These are phyloP conservation scores for Penicillium canescens DNA, from an alignment of 495 filamentous ascomycete species.

Conservation along the genomic window DNA sequence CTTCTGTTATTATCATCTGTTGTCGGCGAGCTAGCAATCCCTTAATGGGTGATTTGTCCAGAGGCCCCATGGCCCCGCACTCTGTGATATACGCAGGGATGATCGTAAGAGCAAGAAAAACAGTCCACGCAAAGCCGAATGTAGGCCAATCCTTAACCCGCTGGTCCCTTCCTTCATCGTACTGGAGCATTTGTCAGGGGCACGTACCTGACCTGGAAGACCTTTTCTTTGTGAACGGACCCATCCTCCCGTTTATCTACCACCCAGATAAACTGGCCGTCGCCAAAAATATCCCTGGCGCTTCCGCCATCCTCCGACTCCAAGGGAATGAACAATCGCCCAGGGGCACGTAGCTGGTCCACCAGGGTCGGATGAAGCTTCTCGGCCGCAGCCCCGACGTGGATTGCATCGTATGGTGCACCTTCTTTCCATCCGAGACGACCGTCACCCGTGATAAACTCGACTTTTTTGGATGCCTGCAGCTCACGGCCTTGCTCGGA, in stretches of 20 bases:
- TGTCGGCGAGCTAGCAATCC: no score
- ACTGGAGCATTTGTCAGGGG: conserved; percentile 84
- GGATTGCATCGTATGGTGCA: conserved; percentile 84
- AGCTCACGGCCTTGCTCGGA: conserved; percentile 62
- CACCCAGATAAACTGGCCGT: conserved; percentile 80
- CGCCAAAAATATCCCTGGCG: conserved; percentile 10
- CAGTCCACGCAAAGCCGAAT: no score
- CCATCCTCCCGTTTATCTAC: conserved; percentile 87
- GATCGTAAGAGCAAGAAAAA: no score
- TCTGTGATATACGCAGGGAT: neutral
- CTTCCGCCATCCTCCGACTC: conserved; percentile 50
- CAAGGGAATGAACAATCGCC: conserved; percentile 86
- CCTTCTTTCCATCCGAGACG: conserved; percentile 66
- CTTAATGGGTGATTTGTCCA: no score
- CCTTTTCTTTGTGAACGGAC: conserved; percentile 67
- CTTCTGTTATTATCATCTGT: no score
- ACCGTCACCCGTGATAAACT: conserved; percentile 81
- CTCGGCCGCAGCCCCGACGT: conserved; percentile 87
- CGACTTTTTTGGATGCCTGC: conserved; percentile 59
- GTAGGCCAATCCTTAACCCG: neutral
- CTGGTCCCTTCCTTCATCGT: conserved; percentile 9
- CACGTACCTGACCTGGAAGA: conserved; percentile 88
- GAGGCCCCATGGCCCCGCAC: no score
- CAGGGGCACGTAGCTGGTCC: conserved; percentile 76
- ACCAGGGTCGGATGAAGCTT: conserved; percentile 71